A percentile compares a stretch with the other conserved stretches of the same genome.
These are phyloP conservation scores for Tulasnella sp. DNA, from an alignment of 768 basidiomycete genomes.

Conservation along the genomic window DNA sequence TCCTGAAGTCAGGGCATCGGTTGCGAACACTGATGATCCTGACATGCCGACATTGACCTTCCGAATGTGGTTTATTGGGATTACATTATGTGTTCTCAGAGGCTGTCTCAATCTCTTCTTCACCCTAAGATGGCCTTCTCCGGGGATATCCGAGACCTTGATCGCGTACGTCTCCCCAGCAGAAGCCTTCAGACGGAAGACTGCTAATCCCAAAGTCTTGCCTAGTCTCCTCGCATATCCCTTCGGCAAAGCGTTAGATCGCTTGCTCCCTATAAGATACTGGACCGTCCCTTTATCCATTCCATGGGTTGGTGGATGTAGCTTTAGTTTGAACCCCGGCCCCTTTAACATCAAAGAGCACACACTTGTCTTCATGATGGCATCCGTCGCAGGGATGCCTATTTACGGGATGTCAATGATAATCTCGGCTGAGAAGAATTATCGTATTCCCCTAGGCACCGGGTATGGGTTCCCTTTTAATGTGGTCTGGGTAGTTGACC, in stretches of 20 bases:
- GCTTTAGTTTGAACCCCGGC: conserved; percentile 84
- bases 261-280: conserved; percentile 70
- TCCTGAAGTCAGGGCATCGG: conserved; percentile 67
- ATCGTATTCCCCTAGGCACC: conserved; percentile 58
- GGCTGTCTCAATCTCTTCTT: conserved; percentile 86
- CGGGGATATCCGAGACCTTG: conserved; percentile 52
- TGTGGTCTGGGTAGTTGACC: neutral
- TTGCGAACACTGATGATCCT: conserved; percentile 98
- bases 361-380: conserved; percentile 86
- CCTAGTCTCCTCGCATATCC: conserved; percentile 74
- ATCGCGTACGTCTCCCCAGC: neutral
- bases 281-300: conserved; percentile 47
- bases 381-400: conserved; percentile 49
- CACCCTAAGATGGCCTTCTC: conserved; percentile 88
- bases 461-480: conserved; percentile 41
- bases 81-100: neutral
- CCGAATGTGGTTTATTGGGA: conserved; percentile 77
- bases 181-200: neutral
- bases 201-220: neutral
- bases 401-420: conserved; percentile 78
- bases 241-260: conserved; percentile 80
- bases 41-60: conserved; percentile 95
- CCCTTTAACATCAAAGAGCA: conserved; percentile 99
- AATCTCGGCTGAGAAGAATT: conserved; percentile 74
- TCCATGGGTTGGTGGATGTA: conserved; percentile 44